Evolutionary conservation across 768 basidiomycete species (phyloP).

Genomic region (Boletellus sp.): DNA sequence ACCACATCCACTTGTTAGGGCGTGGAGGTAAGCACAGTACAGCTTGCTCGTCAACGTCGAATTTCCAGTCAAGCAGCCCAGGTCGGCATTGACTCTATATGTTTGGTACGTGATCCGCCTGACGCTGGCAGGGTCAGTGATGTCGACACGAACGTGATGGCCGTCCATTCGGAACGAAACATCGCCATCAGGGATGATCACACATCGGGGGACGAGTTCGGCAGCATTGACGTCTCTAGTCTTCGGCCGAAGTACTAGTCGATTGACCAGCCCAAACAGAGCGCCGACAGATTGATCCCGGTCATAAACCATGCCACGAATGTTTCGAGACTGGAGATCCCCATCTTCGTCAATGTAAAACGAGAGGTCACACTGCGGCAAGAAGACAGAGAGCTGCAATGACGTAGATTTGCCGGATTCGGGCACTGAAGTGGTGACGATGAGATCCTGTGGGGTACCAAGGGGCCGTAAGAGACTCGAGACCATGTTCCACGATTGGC

Average conservation of each 20-base stretch:
- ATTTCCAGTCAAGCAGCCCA: constrained; percentile 23
- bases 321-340: constrained; percentile 38
- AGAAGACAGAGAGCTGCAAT: constrained; percentile 23
- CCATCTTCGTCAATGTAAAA: constrained; percentile 36
- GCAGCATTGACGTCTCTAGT: background rate
- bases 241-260: constrained; percentile 38
- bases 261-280: constrained; percentile 40
- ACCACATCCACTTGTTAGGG: constrained; percentile 36
- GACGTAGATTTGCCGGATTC: background rate
- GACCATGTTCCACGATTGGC: constrained; percentile 27
- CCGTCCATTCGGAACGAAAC: constrained; percentile 28
- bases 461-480: constrained; percentile 20
- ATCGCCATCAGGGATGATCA: constrained; percentile 39
- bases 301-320: constrained; percentile 41
- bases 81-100: constrained; percentile 27
- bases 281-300: constrained; percentile 39
- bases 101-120: constrained; percentile 16
- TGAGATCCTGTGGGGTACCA: constrained; percentile 17
- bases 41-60: constrained; percentile 23
- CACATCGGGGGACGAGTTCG: constrained; percentile 5
- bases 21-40: constrained; percentile 43
- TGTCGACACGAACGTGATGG: constrained; percentile 11
- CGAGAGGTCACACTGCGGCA: constrained; percentile 39
- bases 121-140: background rate
- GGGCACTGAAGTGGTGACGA: constrained; percentile 10